Base-by-base conservation (phyloP, 495 filamentous ascomycete species). In the Talaromyces adpressus region DNA sequence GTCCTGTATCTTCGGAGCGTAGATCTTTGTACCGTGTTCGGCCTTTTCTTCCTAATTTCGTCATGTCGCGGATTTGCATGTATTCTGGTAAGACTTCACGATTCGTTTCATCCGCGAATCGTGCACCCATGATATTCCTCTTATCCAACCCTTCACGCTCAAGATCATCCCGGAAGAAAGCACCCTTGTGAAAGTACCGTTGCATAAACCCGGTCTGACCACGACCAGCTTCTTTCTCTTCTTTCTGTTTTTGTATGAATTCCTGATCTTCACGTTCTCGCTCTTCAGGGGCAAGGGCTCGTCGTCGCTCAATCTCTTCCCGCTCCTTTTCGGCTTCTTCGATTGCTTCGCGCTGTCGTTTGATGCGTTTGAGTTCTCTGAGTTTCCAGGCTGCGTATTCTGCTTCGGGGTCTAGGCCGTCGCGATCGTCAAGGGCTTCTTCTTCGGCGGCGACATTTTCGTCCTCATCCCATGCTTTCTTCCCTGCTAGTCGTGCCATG, bases 111-210 rank as follows among this genome's bases (percentile, higher is more conserved):
- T 98, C 95, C 52, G 80, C 85, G 65, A 91, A 92, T 30, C 82
- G 72, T 6, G 87, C 79, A 16, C 91, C 91, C 86, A 93, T 93
- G 59, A 96, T 77, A 74, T 94, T 89, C 41, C 93, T 76, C 70
- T 84, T 75, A 69, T 87, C 87, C 66, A 98, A 73, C 23, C 88
- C 91, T 71, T 88, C 84, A 16, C 82, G 82, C 65, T 88, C 85
- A 30, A 83, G 79, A 65, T 93, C 91, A 45, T 93, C 92, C 62
- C 87, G 87, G 77, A 89, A 98, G 79, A 97, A 98, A 25, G 94
- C 94, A 57, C 94, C 94, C 80, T 92, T 93, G 80, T 99, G 94
- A 72, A 89, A 92, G 75, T 97, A 98, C 72, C 93, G 93, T 73
- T 96, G 93, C 91, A 98, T 91, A 72, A 86, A 97, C 1, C 82